Evolutionary conservation across 2,329 filamentous ascomycete genomes (phyloP).

Genomic region (Penicillium freii): DNA sequence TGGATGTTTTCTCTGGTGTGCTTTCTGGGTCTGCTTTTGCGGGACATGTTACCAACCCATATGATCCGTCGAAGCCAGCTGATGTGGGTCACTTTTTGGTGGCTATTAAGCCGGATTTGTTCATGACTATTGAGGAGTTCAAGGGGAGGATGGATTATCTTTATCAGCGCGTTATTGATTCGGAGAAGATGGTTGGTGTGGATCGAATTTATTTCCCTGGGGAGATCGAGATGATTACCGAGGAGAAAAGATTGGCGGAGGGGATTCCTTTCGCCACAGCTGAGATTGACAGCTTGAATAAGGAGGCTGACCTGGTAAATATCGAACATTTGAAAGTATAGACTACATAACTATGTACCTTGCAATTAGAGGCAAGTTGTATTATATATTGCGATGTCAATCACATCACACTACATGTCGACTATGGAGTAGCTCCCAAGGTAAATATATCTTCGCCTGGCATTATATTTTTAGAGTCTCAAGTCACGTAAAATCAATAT

Average conservation of each 20-base stretch:
- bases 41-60: slow-evolving; percentile 72
- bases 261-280: slow-evolving; percentile 24
- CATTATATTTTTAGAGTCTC: background rate
- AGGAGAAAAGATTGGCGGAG: slow-evolving; percentile 38
- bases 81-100: slow-evolving; percentile 74
- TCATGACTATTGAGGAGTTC: slow-evolving; percentile 69
- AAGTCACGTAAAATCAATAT: background rate
- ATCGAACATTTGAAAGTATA: slow-evolving; percentile 18
- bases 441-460: background rate
- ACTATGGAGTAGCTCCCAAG: background rate
- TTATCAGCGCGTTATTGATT: slow-evolving; percentile 53
- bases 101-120: slow-evolving; percentile 70
- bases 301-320: slow-evolving; percentile 20
- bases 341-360: background rate
- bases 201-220: slow-evolving; percentile 59
- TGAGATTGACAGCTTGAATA: slow-evolving; percentile 22
- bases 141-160: slow-evolving; percentile 59
- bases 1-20: slow-evolving; percentile 82
- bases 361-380: background rate
- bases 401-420: background rate
- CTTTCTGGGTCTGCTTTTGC: slow-evolving; percentile 76
- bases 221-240: slow-evolving; percentile 54
- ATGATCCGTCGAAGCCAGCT: slow-evolving; percentile 66
- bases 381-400: background rate
- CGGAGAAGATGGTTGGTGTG: slow-evolving; percentile 54